Base-by-base conservation (phyloP, 108 stramenopile species). In the Cyclotella atomus region DNA sequence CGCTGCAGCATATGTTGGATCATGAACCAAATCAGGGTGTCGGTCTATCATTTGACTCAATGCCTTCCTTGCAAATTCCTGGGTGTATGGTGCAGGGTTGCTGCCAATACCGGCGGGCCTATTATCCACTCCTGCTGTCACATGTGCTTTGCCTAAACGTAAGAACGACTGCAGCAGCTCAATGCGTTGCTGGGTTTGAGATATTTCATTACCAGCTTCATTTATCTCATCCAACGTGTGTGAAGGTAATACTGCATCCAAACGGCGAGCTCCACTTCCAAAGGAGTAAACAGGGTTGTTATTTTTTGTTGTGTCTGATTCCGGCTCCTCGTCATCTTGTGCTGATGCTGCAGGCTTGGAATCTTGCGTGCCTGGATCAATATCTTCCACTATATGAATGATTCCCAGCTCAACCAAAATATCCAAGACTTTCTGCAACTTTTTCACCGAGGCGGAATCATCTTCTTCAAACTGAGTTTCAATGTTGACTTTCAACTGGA, bases 281-380 rank as follows among this genome's bases (percentile, higher is more conserved):
- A 77, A 70, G 63, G 67, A 77, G 30, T 77, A 77, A 16, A 70
- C 43, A 6, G 67, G 68, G 47, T 77, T 70, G 20, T 70, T 70
- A 12, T 70, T 68, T 34, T 62, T 44, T 59, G 54, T 49, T 32
- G 32, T 28, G 19, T 45, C 38, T 29, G 38, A 20, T 30, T 43
- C 33, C 5, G 62, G n/a, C 14, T 43, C 41, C 23, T 17, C 14
- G 2, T 25, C 34, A n/a, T n/a, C n/a, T n/a, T 32, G 7, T 2
- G 52, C 23, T 25, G 35, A 12, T 34, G 34, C 15, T n/a, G 23
- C 41, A 45, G 36, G 20, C 4, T 8, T 35, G 16, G 32, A 30
- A 2, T 9, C 0, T 19, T 2, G 23, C 29, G 49, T 38, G 35
- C 12, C 54, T 45, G 38, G 24, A 46, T 59, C 20, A 38, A 27